Conservation (phyloP, 305 asterid genomes). For the Solanum aculeatissimum region DNA sequence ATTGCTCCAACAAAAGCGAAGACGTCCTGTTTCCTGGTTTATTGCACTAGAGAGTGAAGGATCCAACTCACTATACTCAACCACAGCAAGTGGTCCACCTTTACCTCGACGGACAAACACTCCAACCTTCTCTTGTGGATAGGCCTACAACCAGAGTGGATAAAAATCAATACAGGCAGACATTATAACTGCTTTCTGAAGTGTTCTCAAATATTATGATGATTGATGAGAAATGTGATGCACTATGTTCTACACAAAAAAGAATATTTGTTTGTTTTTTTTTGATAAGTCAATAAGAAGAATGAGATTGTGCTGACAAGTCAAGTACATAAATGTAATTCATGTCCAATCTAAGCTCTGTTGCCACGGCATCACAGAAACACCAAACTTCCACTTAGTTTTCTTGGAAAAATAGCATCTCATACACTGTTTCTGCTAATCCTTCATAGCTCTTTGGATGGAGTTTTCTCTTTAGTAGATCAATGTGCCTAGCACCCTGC, state of each 20-base stretch:
- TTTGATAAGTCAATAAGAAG: background rate
- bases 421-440: background rate
- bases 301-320: background rate
- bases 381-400: background rate
- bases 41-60: constrained; percentile 59
- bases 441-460: background rate
- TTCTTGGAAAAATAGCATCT: background rate
- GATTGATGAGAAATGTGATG: background rate
- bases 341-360: background rate
- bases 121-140: constrained; percentile 99
- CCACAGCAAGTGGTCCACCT: constrained; percentile 93
- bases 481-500: background rate
- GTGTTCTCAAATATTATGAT: background rate
- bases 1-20: constrained; percentile 98
- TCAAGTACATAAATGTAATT: background rate
- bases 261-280: background rate
- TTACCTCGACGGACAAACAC: constrained; percentile 91
- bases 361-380: background rate
- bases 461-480: background rate
- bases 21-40: constrained; percentile 91
- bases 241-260: background rate
- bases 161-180: background rate
- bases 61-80: constrained; percentile 91
- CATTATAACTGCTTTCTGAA: background rate
- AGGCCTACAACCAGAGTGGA: constrained; percentile 36